Base-by-base conservation (phyloP, 164 flowering plant genomes). In the Stephania yunnanensis region DNA sequence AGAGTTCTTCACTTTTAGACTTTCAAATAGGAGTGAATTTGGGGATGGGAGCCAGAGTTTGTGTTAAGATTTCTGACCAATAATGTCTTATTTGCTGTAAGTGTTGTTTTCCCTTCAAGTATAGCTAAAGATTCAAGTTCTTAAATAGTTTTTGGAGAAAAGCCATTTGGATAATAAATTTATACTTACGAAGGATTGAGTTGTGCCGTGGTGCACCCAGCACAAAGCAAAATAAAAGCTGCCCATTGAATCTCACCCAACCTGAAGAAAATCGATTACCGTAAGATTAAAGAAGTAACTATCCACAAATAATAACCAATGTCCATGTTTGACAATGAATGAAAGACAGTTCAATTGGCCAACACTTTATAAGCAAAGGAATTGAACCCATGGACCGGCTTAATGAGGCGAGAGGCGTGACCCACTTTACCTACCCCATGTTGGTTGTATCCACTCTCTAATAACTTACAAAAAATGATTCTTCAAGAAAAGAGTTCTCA, bases 101-200 rank as follows among this genome's bases (percentile, higher is more conserved):
- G 12, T 15, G 20, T 15, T 58, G 7, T 58, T 58, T 58, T 5
- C 36, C 13, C n/a, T 68, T 68, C 19, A 12, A 31, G 46, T 36
- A 42, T 20, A 42, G 55, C 9, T 50, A 15, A 50, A 50, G 55
- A 50, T 50, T 50, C 55, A 11, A 50, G 11, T 50, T 50, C 55
- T 15, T 50, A 10, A 50, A 50, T 10, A 15, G 55, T 50, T 50
- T 50, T 50, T 63, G 66, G 29, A 63, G 66, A 9, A 63, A 63
- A 19, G 45, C 44, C 44, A 22, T 48, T 12, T 71, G 30, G 69
- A 46, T 31, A 66, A 73, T 19, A 13, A 50, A 75, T 65, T 36
- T 55, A 68, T 20, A 46, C 96, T 87, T 87, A 95, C 97, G 83
- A 85, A 25, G 99, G 72, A 79, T 91, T 85, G 69, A 95, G 92